Evolutionary conservation across 1,139 yeast species (phyloP).

Genomic region (Kurtzmaniella natalensis): DNA sequence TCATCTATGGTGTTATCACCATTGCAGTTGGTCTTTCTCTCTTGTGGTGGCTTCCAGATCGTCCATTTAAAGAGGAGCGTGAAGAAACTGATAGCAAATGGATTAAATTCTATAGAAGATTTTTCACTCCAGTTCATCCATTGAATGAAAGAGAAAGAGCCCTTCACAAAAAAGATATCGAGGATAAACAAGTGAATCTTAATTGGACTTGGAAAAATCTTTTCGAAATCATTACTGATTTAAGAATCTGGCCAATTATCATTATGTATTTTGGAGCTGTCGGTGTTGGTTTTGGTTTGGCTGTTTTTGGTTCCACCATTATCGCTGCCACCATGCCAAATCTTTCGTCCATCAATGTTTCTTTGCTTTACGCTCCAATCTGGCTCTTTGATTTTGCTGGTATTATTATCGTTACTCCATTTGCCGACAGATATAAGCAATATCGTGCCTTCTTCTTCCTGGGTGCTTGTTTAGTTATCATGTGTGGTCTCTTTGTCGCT

Average conservation of each 20-base stretch:
- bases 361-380: conserved; percentile 80
- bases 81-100: conserved; percentile 13
- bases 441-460: conserved; percentile 61
- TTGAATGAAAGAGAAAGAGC: conserved; percentile 48
- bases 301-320: conserved; percentile 83
- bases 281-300: conserved; percentile 82
- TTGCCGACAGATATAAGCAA: conserved; percentile 64
- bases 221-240: conserved; percentile 51
- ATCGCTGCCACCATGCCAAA: conserved; percentile 60
- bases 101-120: conserved; percentile 17
- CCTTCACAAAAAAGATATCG: conserved; percentile 65
- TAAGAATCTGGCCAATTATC: conserved; percentile 73
- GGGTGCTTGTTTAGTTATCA: conserved; percentile 59
- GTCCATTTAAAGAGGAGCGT: conserved; percentile 33
- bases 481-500: conserved; percentile 69
- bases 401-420: conserved; percentile 69
- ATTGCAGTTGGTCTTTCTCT: conserved; percentile 59
- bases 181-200: conserved; percentile 31
- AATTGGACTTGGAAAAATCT: conserved; percentile 65
- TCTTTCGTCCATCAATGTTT: conserved; percentile 63
- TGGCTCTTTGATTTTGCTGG: conserved; percentile 87
- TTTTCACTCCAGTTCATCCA: conserved; percentile 45
- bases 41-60: conserved; percentile 84
- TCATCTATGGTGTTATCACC: conserved; percentile 74
- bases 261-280: conserved; percentile 92